These are phyloP conservation scores for Haplographium delicatum DNA, from an alignment of 495 filamentous ascomycete genomes.

Conservation along the genomic window DNA sequence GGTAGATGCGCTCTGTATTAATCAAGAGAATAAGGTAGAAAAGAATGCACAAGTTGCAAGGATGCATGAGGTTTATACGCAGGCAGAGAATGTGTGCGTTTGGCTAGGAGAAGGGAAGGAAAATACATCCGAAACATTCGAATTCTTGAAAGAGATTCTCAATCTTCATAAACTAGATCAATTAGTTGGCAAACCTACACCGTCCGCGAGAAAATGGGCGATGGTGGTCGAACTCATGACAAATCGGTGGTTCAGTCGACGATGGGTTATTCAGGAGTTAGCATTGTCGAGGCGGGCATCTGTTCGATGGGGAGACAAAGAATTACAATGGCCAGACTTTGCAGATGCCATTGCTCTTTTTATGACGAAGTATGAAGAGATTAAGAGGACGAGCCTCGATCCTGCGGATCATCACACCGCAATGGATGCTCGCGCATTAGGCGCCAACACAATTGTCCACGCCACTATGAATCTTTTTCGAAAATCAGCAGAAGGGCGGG, in stretches of 20 bases:
- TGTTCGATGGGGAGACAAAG: slow-evolving; percentile 26
- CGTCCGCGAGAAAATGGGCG: slow-evolving; percentile 22
- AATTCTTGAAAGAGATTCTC: slow-evolving; percentile 4
- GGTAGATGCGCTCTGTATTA: slow-evolving; percentile 27
- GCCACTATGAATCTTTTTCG: slow-evolving; percentile 33
- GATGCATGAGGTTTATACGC: slow-evolving; percentile 28
- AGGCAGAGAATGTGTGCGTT: slow-evolving; percentile 15
- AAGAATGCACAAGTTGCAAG: slow-evolving; percentile 24
- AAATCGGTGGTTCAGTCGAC: slow-evolving; percentile 31
- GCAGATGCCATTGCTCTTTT: slow-evolving; percentile 24
- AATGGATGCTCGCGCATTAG: slow-evolving; percentile 26
- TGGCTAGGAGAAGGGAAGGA: slow-evolving; percentile 12
- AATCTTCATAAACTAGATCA: background rate
- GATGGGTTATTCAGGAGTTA: slow-evolving; percentile 37
- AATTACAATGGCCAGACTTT: slow-evolving; percentile 28
- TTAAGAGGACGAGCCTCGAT: slow-evolving; percentile 1
- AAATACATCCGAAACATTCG: background rate
- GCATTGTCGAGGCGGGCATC: slow-evolving; percentile 28
- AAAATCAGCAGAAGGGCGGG: slow-evolving; percentile 3
- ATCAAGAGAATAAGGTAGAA: slow-evolving; percentile 23
- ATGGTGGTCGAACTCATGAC: slow-evolving; percentile 30
- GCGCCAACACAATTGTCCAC: slow-evolving; percentile 33
- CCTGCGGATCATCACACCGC: background rate
- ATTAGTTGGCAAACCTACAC: background rate
- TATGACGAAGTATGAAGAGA: slow-evolving; percentile 11